These are phyloP conservation scores for Penicillium alfredii DNA, from an alignment of 495 filamentous ascomycete species.

Conservation along the genomic window DNA sequence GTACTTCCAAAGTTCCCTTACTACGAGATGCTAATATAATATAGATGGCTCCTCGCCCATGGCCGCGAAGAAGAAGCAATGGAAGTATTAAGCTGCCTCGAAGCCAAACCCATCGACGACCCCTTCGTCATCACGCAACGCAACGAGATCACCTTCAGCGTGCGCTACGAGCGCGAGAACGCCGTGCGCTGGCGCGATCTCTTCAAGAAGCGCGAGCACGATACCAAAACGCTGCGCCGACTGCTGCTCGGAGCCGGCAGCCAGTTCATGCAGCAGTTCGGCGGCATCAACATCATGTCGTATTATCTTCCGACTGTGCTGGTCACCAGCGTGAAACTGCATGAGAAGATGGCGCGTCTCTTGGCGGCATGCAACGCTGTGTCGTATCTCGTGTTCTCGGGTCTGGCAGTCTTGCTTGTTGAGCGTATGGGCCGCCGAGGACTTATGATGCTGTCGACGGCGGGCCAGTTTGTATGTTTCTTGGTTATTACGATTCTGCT, in stretches of 20 bases:
- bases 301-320: slow-evolving; percentile 49
- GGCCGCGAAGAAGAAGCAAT: slow-evolving; percentile 40
- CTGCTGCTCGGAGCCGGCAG: slow-evolving; percentile 46
- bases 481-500: slow-evolving; percentile 53
- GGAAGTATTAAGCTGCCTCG: slow-evolving; percentile 44
- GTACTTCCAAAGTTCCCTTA: no score
- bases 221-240: slow-evolving; percentile 43
- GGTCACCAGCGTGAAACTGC: no score
- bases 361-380: slow-evolving; percentile 47
- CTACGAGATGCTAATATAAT: background rate
- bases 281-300: slow-evolving; percentile 43
- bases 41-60: slow-evolving; percentile 44
- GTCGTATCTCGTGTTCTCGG: slow-evolving; percentile 44
- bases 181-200: slow-evolving; percentile 43
- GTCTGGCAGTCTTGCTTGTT: slow-evolving; percentile 40
- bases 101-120: slow-evolving; percentile 39
- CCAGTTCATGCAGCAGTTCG: slow-evolving; percentile 51
- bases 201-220: slow-evolving; percentile 29
- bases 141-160: slow-evolving; percentile 43
- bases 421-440: slow-evolving; percentile 48
- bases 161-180: slow-evolving; percentile 45
- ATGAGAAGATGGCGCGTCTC: slow-evolving; percentile 41
- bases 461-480: slow-evolving; percentile 45
- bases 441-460: slow-evolving; percentile 46
- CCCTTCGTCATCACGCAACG: slow-evolving; percentile 41